Percentiles rank a stretch among this genome's conserved stretches.
phyloP scores from a whole-genome alignment of 2,329 filamentous ascomycete genomes.

The Scopulariopsis brevicaulis region DNA sequence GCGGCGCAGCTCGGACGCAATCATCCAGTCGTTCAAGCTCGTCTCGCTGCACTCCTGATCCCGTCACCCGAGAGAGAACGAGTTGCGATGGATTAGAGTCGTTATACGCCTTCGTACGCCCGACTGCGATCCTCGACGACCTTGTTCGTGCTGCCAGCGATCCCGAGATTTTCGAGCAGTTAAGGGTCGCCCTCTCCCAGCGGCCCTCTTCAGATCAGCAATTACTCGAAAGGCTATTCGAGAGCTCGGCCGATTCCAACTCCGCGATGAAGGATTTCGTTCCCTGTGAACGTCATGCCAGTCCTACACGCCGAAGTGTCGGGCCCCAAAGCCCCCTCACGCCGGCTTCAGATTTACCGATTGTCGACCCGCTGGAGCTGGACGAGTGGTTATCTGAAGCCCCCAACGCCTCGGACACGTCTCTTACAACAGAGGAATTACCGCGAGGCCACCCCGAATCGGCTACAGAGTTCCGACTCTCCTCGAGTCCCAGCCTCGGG shows the following conservation, averaged over 20 bases:
- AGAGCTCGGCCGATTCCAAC: not conserved
- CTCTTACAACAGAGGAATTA: not conserved
- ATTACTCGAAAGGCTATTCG: not conserved
- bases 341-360: not conserved
- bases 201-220: not conserved
- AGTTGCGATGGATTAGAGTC: not conserved
- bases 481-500: not conserved
- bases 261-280: not conserved
- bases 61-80: not conserved
- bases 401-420: not conserved
- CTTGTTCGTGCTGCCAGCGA: not conserved
- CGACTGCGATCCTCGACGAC: not conserved
- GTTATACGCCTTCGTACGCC: not conserved
- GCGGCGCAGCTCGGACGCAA: not conserved
- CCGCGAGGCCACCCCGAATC: not conserved
- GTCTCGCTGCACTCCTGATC: not conserved
- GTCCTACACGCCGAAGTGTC: not conserved
- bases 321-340: not conserved
- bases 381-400: not conserved
- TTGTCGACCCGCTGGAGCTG: not conserved
- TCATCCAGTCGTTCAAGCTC: not conserved
- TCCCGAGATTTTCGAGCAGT: not conserved
- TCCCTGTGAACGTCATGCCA: not conserved
- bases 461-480: not conserved
- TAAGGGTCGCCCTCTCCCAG: not conserved